Evolutionary conservation across 805 yeast genomes (phyloP), one percentile per base, ranked within the genome.

Genomic region (Cyberlindnera bimundalis): DNA sequence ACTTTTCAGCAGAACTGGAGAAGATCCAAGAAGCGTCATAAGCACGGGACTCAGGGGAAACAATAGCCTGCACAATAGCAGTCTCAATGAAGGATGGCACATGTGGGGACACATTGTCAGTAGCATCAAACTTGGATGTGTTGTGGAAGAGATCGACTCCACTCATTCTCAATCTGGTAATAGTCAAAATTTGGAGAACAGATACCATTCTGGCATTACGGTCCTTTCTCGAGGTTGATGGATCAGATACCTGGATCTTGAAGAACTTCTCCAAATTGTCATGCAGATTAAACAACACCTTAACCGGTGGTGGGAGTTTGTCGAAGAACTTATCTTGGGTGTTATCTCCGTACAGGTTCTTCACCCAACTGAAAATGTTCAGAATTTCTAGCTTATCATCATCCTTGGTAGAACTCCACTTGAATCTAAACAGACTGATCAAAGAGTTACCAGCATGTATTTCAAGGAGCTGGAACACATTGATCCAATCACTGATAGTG

Each of bases 31-130:
- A 66, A 33, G 69, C 68, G 8, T 83, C 74, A 56, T 76, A 87
- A 14, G 69, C 60, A 43, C 98, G 71, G 24, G 91, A 78, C 55
- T 85, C 93, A 0, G 96, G 96, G 1, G 91, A 71, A 24, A 86
- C 67, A 14, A 90, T 73, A 2, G 89, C 87, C 50, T 84, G 77
- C 0, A 76, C 68, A 26, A 90, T 67, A 12, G 93, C 86, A 3
- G 89, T 71, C 60, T 91, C 98, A 40, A 91, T 70, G 58, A 89
- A 82, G 2, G 96, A 84, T 4, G 97, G 96, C 15, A 90, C 73
- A 47, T 68, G 73, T 7, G 79, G 71, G 2, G 74, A 67, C 2
- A 66, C 52, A 57, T 39, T 42, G 11, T 37, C 47, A 11, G 38
- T 24, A n/a, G 31, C 27, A 14, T 40, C 15, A 34, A 40, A 37